phyloP scores from a whole-genome alignment of 306 rosid species.

The Vicia villosa region DNA sequence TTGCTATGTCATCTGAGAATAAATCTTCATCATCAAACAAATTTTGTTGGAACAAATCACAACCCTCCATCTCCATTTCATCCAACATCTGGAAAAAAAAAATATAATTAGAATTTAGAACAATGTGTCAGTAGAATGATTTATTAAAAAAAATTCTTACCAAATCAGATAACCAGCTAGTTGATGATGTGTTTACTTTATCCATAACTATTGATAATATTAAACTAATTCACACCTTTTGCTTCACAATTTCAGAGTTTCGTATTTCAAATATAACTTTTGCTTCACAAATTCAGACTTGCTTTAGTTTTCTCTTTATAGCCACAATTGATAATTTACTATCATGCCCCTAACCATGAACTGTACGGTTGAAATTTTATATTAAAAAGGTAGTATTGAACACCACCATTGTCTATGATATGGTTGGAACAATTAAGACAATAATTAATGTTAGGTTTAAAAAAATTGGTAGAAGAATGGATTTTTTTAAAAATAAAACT shows the following conservation, averaged over 20 bases:
- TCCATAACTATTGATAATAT: not conserved
- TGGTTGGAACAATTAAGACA: no score
- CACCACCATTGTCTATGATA: no score
- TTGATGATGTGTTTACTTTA: slow-evolving; percentile 9
- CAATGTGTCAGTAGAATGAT: not conserved
- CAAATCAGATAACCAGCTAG: slow-evolving; percentile 62
- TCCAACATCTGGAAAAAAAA: slow-evolving; percentile 30
- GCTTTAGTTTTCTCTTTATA: not conserved
- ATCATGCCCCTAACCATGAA: not conserved
- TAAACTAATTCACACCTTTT: not conserved
- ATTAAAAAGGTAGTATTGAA: not conserved
- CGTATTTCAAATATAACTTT: not conserved
- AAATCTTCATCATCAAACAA: slow-evolving; percentile 40
- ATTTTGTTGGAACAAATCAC: slow-evolving; percentile 37
- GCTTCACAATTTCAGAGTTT: not conserved
- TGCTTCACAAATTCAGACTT: not conserved
- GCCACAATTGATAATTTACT: not conserved
- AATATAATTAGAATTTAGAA: not conserved
- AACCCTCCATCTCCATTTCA: slow-evolving; percentile 49
- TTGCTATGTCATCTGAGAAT: slow-evolving; percentile 39
- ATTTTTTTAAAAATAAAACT: no score
- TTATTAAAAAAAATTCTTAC: slow-evolving; percentile 32
- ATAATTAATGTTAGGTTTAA: no score
- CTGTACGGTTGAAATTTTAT: not conserved
- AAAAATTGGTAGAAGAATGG: no score